Conservation (phyloP, 202 grass and related monocot species). For the Eragrostis tef region DNA sequence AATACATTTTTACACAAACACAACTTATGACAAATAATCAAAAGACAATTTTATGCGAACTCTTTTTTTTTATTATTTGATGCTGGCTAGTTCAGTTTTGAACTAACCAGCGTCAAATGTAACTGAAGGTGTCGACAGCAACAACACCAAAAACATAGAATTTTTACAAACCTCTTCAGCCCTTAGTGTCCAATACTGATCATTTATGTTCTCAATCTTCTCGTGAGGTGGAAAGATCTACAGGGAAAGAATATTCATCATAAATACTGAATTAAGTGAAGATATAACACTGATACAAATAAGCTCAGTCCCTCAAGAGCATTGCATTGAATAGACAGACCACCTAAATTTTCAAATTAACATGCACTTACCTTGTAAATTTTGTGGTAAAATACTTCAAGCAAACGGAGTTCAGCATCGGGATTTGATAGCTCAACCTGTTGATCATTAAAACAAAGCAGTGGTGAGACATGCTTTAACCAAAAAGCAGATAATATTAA, state of each 20-base stretch:
- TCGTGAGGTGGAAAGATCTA: conserved; percentile 81
- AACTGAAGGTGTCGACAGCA: background rate
- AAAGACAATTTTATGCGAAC: too few species aligned
- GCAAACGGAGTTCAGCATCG: conserved; percentile 83
- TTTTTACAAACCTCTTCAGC: conserved; percentile 75
- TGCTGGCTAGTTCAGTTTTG: too few species aligned
- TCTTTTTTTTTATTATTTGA: too few species aligned
- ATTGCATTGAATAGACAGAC: conserved; percentile 19
- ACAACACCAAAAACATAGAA: conserved; percentile 19
- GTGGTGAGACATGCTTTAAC: background rate
- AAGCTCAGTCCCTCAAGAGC: conserved; percentile 34
- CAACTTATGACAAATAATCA: background rate
- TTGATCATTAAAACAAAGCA: conserved; percentile 52
- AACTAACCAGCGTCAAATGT: too few species aligned
- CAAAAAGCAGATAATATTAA: conserved; percentile 5
- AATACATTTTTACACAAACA: background rate
- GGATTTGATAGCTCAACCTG: conserved; percentile 91
- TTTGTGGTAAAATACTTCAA: conserved; percentile 98
- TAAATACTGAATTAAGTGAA: conserved; percentile 29
- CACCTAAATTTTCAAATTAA: conserved; percentile 38
- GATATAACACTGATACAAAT: background rate
- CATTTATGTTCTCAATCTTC: conserved; percentile 95
- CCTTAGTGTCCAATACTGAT: conserved; percentile 89
- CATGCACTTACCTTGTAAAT: conserved; percentile 77
- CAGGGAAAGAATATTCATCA: conserved; percentile 12